These are phyloP conservation scores for Ophiostoma tasmaniense DNA, from an alignment of 2,329 filamentous ascomycete genomes.

Conservation along the genomic window DNA sequence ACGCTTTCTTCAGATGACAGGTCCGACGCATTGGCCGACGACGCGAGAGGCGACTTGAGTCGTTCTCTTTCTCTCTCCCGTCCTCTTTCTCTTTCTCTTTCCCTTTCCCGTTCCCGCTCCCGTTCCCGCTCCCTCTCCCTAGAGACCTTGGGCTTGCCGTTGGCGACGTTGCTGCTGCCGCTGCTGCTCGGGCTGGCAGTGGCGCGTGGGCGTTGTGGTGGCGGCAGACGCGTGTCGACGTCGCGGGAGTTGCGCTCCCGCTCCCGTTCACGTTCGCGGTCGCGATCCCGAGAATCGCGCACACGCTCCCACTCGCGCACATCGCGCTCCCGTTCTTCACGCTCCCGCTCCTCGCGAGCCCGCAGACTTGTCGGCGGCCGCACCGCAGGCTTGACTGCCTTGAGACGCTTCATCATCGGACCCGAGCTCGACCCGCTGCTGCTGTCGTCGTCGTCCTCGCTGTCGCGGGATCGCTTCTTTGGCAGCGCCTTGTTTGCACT, in stretches of 20 bases:
- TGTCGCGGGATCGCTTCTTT: conserved; percentile 45
- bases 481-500: conserved; percentile 26
- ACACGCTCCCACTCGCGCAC: neutral
- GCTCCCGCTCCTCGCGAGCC: neutral
- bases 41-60: conserved; percentile 49
- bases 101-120: neutral
- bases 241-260: too few relatives aligned
- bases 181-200: conserved; percentile 35
- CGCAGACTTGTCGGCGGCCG: conserved; percentile 2
- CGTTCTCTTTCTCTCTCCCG: neutral
- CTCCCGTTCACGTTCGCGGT: too few relatives aligned
- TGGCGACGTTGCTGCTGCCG: too few relatives aligned
- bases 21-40: conserved; percentile 57
- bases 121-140: too few relatives aligned
- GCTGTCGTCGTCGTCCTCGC: conserved; percentile 44
- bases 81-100: too few relatives aligned
- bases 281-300: neutral
- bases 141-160: too few relatives aligned
- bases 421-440: conserved; percentile 54
- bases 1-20: conserved; percentile 24
- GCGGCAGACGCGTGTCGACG: neutral
- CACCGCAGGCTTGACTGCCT: conserved; percentile 29
- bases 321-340: too few relatives aligned
- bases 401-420: conserved; percentile 50
- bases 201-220: conserved; percentile 4